These are phyloP conservation scores for Tephrocybe sp. DNA, from an alignment of 768 basidiomycete species.

Conservation along the genomic window DNA sequence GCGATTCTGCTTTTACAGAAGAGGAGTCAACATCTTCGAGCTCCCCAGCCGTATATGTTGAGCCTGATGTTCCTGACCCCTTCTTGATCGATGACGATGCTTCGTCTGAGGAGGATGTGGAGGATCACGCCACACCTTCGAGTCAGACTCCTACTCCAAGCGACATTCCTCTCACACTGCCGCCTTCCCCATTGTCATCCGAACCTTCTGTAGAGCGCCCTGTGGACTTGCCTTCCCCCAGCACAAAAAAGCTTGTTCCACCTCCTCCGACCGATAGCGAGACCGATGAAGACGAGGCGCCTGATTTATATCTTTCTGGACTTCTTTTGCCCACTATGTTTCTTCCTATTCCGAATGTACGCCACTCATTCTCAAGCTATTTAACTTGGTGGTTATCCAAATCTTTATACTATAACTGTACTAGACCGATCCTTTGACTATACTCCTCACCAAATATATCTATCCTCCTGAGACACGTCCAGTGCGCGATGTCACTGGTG, in stretches of 20 bases:
- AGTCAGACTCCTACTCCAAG: constrained; percentile 33
- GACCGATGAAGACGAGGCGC: constrained; percentile 49
- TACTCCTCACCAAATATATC: constrained; percentile 81
- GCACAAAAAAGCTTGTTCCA: constrained; percentile 56
- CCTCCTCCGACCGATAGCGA: constrained; percentile 42
- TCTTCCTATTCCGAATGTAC: constrained; percentile 86
- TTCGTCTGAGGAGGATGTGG: constrained; percentile 37
- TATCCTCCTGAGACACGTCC: constrained; percentile 74
- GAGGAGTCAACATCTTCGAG: constrained; percentile 24
- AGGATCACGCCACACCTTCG: constrained; percentile 18
- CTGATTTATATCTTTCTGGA: constrained; percentile 64
- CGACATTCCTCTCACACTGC: constrained; percentile 42
- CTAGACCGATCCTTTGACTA: constrained; percentile 84
- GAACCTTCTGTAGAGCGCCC: constrained; percentile 17
- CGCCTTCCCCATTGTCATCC: constrained; percentile 23
- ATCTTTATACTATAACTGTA: constrained; percentile 42
- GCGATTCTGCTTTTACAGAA: constrained; percentile 2
- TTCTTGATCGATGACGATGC: constrained; percentile 61
- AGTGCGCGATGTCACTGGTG: constrained; percentile 67
- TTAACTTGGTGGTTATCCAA: constrained; percentile 63
- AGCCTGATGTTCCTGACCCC: constrained; percentile 54
- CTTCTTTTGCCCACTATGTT: constrained; percentile 78
- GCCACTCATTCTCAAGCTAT: constrained; percentile 47
- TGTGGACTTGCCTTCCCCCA: constrained; percentile 28
- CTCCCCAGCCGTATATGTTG: constrained; percentile 30